Percentiles rank a stretch among this genome's conserved stretches.
Conservation (phyloP, 305 asterid species). For the Fraxinus albicans region DNA sequence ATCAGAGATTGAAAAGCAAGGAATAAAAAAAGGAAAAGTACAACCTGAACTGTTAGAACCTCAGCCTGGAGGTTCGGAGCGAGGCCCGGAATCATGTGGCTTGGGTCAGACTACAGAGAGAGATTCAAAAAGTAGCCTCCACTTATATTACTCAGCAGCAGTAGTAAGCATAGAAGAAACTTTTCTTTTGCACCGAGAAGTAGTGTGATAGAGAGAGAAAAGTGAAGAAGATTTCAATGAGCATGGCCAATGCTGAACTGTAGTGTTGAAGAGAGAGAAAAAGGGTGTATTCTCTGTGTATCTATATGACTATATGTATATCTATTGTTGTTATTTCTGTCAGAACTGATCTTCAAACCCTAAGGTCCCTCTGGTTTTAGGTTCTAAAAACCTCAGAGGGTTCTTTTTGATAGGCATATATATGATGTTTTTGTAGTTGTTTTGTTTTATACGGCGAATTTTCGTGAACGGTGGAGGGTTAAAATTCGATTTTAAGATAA, state of each 20-base stretch:
- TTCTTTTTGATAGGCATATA: neutral
- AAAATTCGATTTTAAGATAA: slow-evolving; percentile 7
- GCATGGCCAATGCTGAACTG: slow-evolving; percentile 34
- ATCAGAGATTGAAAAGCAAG: neutral
- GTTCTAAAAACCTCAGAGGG: neutral
- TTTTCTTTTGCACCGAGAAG: slow-evolving; percentile 30
- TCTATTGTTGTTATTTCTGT: slow-evolving; percentile 5
- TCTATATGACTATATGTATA: neutral
- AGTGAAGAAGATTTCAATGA: slow-evolving; percentile 1
- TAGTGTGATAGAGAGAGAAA: neutral
- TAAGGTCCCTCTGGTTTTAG: slow-evolving; percentile 13
- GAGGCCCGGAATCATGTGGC: slow-evolving; percentile 48
- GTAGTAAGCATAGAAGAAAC: slow-evolving; percentile 38
- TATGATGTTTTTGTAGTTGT: neutral
- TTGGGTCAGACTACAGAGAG: slow-evolving; percentile 6
- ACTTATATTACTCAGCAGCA: slow-evolving; percentile 21
- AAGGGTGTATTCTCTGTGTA: slow-evolving; percentile 21
- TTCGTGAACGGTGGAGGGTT: slow-evolving; percentile 26
- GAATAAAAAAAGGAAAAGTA: neutral
- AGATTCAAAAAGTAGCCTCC: slow-evolving; percentile 40
- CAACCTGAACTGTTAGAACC: slow-evolving; percentile 22
- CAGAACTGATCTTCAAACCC: slow-evolving; percentile 20
- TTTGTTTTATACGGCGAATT: slow-evolving; percentile 8
- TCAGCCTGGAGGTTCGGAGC: slow-evolving; percentile 56
- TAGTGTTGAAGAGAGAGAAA: slow-evolving; percentile 30